Evolutionary conservation across 1,284 basidiomycete genomes (phyloP).

Genomic region (Pholiota adiposa): DNA sequence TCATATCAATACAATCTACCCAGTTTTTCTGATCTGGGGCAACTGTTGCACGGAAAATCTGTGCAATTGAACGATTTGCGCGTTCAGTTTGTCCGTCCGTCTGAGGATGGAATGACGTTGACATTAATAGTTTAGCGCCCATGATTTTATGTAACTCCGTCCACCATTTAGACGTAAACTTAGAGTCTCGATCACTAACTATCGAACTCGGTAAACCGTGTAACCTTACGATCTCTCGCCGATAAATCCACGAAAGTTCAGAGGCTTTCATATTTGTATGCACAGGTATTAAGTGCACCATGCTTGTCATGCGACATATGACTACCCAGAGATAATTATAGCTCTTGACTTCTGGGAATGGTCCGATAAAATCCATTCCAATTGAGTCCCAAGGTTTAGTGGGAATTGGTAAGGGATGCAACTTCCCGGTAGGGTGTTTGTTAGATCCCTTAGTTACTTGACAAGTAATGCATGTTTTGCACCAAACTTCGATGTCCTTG

Average conservation of each 20-base stretch:
- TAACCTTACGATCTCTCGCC: no score
- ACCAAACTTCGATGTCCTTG: no score
- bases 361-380: no score
- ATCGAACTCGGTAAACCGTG: no score
- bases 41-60: constrained; percentile 32
- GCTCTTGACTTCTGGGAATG: no score
- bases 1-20: constrained; percentile 22
- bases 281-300: constrained; percentile 40
- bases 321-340: constrained; percentile 40
- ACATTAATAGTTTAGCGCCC: constrained; percentile 39
- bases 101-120: constrained; percentile 47
- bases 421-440: no score
- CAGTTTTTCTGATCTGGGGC: constrained; percentile 24
- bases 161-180: no score
- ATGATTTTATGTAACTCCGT: constrained; percentile 18
- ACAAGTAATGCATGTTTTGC: no score
- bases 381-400: no score
- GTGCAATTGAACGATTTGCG: constrained; percentile 29
- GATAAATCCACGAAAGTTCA: no score
- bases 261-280: constrained; percentile 26
- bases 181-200: no score
- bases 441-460: no score
- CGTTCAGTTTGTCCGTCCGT: constrained; percentile 41
- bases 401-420: constrained; percentile 2
- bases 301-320: constrained; percentile 35